Evolutionary conservation across 352 stramenopile species (phyloP), one percentile per base, ranked within the genome.

Genomic region (Globisporangium parvum): DNA sequence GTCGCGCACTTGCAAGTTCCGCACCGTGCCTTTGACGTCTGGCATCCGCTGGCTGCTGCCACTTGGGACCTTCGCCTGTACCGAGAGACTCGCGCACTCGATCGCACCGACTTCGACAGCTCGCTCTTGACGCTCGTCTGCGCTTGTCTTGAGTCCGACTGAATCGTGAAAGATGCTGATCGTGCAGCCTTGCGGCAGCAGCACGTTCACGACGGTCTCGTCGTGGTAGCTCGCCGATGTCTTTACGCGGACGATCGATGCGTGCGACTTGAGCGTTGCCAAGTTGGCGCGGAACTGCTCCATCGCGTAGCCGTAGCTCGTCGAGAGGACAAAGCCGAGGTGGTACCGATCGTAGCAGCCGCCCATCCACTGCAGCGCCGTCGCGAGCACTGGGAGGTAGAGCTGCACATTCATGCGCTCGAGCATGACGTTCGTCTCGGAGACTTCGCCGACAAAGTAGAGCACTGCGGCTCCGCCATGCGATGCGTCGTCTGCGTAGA

Each of bases 1-100:
- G 63, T 93, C 80, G 41, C 66, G 86, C 42, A 91, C 52, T 59
- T 88, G 76, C 21, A 93, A 57, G 58, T 89, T 87, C 51, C 80
- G 75, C 23, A 91, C 23, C 15, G 69, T 85, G 14, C 80, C 78
- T 59, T 88, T 93, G 21, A 88, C 44, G 31, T 80, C 69, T 42
- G 57, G 57, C 5, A 50, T 15, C 14, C 26, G 20, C 5, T 50
- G 24, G 15, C 4, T 20, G 12, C 20, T 35, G 1, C 9, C 33
- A 9, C 44, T 44, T 18, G 47, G 57, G 20, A 63, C 2, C 51
- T 40, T 58, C 6, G 56, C 42, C 1, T 64, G 60, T 39, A 63
- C 6, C 0, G 60, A 59, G 9, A 67, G 23, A 46, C 56, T 67
- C n/a, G 50, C 39, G 42, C 55, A 67, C 11, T 67, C 55, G 12